Percentiles rank a stretch among this genome's conserved stretches.
Evolutionary conservation across 805 yeast species (phyloP).

Genomic region (Wickerhamomyces canadensis): DNA sequence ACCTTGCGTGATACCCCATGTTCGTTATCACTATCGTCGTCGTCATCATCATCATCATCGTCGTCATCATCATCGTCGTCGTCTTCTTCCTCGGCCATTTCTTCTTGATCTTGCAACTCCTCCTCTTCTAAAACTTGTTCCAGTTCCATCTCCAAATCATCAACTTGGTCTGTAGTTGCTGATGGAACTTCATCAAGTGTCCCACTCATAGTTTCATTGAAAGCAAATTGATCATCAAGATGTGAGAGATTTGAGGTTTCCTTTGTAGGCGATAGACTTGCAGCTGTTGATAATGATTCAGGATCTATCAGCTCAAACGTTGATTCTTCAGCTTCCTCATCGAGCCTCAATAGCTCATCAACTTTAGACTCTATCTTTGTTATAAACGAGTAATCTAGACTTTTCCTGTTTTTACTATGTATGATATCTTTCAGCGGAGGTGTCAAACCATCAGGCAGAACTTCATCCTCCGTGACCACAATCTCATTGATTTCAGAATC

Average conservation of each 20-base stretch:
- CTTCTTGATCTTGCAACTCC: conserved; percentile 30
- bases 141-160: conserved; percentile 49
- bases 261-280: background rate
- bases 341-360: conserved; percentile 66
- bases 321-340: conserved; percentile 78
- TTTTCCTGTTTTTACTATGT: conserved; percentile 64
- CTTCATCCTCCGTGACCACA: conserved; percentile 32
- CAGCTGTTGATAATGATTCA: conserved; percentile 26
- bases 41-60: conserved; percentile 48
- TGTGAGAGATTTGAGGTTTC: background rate
- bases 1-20: conserved; percentile 44
- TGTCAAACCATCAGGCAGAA: conserved; percentile 62
- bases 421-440: conserved; percentile 72
- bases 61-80: conserved; percentile 40
- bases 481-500: conserved; percentile 43
- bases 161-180: conserved; percentile 22
- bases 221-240: background rate
- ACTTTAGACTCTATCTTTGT: conserved; percentile 77
- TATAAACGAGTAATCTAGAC: conserved; percentile 63
- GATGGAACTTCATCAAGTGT: conserved; percentile 6
- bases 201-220: background rate
- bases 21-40: conserved; percentile 48
- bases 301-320: conserved; percentile 70
- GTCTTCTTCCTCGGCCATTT: conserved; percentile 28
- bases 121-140: conserved; percentile 44